These are phyloP conservation scores for Xylaria sp. DNA, from an alignment of 2,329 filamentous ascomycete species.

Conservation along the genomic window DNA sequence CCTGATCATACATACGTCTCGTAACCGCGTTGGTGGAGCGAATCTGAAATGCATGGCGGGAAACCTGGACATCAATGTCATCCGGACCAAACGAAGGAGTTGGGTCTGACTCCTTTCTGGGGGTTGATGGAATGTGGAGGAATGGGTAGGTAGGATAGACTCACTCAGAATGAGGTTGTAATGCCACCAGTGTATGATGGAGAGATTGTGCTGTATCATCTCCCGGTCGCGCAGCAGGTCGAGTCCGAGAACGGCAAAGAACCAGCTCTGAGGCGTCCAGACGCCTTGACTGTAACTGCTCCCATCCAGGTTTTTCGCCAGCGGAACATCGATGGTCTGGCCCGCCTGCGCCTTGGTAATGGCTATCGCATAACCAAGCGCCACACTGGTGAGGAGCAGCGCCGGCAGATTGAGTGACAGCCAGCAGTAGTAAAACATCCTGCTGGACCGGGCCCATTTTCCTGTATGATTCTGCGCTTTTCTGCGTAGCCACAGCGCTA, in stretches of 20 bases:
- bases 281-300: conserved; percentile 29
- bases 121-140: neutral
- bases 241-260: conserved; percentile 32
- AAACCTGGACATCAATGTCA: neutral
- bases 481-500: conserved; percentile 30
- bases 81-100: neutral
- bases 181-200: conserved; percentile 34
- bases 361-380: conserved; percentile 35
- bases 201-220: conserved; percentile 28
- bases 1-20: neutral
- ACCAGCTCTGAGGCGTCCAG: conserved; percentile 40
- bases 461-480: conserved; percentile 23
- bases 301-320: conserved; percentile 24
- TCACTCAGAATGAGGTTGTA: conserved; percentile 33
- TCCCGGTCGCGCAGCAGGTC: conserved; percentile 25
- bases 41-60: neutral
- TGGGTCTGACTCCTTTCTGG: neutral
- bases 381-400: conserved; percentile 33
- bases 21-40: neutral
- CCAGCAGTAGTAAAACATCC: conserved; percentile 34
- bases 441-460: conserved; percentile 2
- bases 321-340: conserved; percentile 31
- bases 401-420: conserved; percentile 32
- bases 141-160: neutral
- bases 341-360: conserved; percentile 28